These are phyloP conservation scores for Potentilla sterilis DNA, from an alignment of 306 rosid genomes.

Conservation along the genomic window DNA sequence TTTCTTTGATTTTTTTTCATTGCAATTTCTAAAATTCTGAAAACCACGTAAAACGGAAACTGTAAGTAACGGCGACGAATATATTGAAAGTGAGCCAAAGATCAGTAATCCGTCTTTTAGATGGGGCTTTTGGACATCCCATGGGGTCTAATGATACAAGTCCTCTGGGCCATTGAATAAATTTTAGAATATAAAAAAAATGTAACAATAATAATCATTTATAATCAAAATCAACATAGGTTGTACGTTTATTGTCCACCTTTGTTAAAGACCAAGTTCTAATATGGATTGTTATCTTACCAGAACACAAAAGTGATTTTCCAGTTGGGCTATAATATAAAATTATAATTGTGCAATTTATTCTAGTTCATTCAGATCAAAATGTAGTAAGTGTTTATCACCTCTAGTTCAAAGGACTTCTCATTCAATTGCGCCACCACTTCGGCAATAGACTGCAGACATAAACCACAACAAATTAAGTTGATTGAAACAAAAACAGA, in stretches of 20 bases:
- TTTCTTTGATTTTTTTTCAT: background rate
- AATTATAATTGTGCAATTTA: background rate
- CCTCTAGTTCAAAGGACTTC: constrained; percentile 98
- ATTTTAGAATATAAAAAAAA: background rate
- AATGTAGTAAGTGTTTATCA: constrained; percentile 36
- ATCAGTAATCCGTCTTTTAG: background rate
- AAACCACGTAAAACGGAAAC: constrained; percentile 3
- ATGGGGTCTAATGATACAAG: background rate
- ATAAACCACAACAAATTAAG: constrained; percentile 34
- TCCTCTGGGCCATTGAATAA: background rate
- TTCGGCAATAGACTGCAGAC: constrained; percentile 68
- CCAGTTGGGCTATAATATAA: background rate
- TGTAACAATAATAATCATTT: background rate
- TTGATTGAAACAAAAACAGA: constrained; percentile 30
- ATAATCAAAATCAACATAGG: constrained; percentile 1
- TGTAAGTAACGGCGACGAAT: background rate
- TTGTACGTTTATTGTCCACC: background rate
- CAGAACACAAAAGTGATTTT: background rate
- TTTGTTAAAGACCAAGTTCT: background rate
- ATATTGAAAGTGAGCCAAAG: background rate
- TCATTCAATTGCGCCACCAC: constrained; percentile 75
- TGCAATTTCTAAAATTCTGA: background rate
- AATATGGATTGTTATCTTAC: background rate
- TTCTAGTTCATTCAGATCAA: constrained; percentile 18
- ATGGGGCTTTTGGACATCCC: background rate